A percentile compares a stretch with the other conserved stretches of the same genome.
These are phyloP conservation scores for Psidium guajava DNA, from an alignment of 345 rosid species.

Conservation along the genomic window DNA sequence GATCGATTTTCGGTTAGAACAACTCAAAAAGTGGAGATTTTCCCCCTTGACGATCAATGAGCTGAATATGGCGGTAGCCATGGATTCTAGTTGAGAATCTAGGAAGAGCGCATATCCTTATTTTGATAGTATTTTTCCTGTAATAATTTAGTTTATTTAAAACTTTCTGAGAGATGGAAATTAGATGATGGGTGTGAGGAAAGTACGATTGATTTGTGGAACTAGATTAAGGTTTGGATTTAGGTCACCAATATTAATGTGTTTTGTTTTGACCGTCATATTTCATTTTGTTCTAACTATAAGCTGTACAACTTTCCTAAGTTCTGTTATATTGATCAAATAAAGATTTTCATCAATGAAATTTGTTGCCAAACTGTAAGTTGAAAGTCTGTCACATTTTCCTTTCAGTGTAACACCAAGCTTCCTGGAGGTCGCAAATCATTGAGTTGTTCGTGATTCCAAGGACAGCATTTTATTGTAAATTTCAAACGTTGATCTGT, in stretches of 20 bases:
- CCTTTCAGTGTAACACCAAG: neutral
- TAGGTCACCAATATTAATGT: neutral
- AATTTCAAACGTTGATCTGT: neutral
- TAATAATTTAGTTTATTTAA: neutral
- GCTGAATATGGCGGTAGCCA: neutral
- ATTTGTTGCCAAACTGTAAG: neutral
- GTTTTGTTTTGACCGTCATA: neutral
- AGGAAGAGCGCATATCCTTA: neutral
- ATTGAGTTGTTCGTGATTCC: neutral
- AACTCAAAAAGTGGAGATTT: neutral
- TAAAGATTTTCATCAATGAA: neutral
- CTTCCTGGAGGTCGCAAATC: neutral
- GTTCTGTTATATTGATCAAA: neutral
- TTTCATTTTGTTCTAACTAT: neutral
- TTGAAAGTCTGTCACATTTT: neutral
- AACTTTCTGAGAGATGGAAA: neutral
- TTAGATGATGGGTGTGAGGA: neutral
- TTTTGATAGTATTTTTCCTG: neutral
- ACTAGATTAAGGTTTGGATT: neutral
- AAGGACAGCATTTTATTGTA: neutral
- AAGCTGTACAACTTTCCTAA: neutral
- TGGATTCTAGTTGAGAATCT: neutral
- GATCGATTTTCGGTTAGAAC: neutral
- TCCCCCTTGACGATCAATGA: neutral
- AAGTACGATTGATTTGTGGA: neutral